A percentile compares a stretch with the other conserved stretches of the same genome.
Evolutionary conservation across 345 rosid species (phyloP).

Genomic region (Eucalyptus regnans): DNA sequence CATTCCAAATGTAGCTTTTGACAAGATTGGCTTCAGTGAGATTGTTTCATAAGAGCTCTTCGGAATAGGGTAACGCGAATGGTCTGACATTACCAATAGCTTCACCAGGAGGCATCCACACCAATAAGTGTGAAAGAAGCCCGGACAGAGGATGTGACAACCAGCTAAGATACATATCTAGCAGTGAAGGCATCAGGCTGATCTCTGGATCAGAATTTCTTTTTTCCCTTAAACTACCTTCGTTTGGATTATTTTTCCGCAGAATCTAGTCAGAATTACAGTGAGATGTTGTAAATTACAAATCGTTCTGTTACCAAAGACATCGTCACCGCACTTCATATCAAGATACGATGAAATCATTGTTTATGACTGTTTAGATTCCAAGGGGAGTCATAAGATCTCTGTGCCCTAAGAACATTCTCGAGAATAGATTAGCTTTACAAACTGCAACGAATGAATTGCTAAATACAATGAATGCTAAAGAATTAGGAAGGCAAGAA

Average conservation of each 20-base stretch:
- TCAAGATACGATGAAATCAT: background rate
- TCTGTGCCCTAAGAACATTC: background rate
- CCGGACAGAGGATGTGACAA: background rate
- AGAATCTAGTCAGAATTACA: background rate
- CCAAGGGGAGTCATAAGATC: background rate
- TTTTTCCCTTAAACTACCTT: background rate
- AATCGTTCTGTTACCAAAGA: background rate
- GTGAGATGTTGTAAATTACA: background rate
- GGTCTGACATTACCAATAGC: background rate
- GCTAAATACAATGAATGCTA: background rate
- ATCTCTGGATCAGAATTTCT: background rate
- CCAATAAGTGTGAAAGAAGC: background rate
- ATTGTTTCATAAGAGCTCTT: background rate
- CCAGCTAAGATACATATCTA: background rate
- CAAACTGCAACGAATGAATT: background rate
- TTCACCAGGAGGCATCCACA: background rate
- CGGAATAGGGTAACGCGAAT: background rate
- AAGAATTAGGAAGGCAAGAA: background rate
- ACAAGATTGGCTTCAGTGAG: background rate
- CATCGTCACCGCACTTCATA: background rate
- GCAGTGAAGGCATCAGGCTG: background rate
- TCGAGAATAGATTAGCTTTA: background rate
- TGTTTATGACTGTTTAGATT: background rate
- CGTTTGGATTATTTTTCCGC: background rate
- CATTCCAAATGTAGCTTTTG: background rate